Evolutionary conservation across 805 yeast genomes (phyloP).

Genomic region (Blastobotrys muscicola): DNA sequence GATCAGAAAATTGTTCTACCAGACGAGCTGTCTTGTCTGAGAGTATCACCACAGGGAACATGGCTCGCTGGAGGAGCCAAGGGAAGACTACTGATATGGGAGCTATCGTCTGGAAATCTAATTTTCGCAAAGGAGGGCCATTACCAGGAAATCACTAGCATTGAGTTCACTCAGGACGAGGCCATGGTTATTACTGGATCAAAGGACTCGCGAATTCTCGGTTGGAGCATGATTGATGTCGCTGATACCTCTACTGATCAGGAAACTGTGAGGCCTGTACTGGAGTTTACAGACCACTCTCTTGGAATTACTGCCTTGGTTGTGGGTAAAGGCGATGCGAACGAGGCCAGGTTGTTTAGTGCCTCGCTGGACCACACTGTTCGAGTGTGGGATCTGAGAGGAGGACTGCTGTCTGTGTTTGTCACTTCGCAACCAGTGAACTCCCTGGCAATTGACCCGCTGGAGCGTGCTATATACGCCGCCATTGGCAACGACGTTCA

Average conservation of each 20-base stretch:
- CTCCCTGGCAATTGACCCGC: constrained; percentile 62
- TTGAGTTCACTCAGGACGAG: constrained; percentile 54
- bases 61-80: constrained; percentile 58
- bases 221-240: constrained; percentile 65
- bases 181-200: constrained; percentile 67
- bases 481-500: constrained; percentile 60
- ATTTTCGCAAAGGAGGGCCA: constrained; percentile 70
- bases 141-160: constrained; percentile 60
- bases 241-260: constrained; percentile 30
- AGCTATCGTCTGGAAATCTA: constrained; percentile 64
- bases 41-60: constrained; percentile 33
- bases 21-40: constrained; percentile 56
- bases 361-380: constrained; percentile 68
- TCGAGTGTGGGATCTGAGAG: constrained; percentile 52
- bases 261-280: constrained; percentile 16
- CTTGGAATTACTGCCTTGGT: constrained; percentile 42
- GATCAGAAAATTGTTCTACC: constrained; percentile 81
- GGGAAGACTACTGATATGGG: constrained; percentile 86
- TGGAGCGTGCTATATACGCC: constrained; percentile 61
- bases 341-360: constrained; percentile 58
- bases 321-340: constrained; percentile 42
- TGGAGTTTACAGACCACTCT: constrained; percentile 28
- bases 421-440: constrained; percentile 52
- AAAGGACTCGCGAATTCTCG: constrained; percentile 65
- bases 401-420: constrained; percentile 54